phyloP scores from a whole-genome alignment of 2,329 filamentous ascomycete genomes.

The Ophiostoma pallidulum region DNA sequence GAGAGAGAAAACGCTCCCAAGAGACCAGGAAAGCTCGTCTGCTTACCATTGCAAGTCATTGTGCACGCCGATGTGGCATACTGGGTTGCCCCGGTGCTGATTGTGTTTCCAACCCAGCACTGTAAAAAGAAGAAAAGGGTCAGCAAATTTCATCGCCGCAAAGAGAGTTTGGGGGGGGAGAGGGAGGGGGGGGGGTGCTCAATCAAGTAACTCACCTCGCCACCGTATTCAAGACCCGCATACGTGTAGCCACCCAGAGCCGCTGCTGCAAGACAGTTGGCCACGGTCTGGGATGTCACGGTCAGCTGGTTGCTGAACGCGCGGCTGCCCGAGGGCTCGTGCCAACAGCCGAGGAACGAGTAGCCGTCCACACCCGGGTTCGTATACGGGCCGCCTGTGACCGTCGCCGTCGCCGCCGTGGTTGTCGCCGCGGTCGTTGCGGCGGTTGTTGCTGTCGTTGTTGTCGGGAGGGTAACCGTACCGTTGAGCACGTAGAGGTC shows the following conservation, averaged over 20 bases:
- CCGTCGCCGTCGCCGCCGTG: too few species aligned
- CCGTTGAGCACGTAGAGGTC: constrained; percentile 17
- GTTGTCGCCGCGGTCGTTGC: background rate
- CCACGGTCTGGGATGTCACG: constrained; percentile 17
- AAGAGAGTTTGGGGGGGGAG: too few species aligned
- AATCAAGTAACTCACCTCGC: constrained; percentile 25
- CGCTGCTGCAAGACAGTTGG: constrained; percentile 2
- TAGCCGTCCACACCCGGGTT: constrained; percentile 27
- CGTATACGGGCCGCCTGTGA: constrained; percentile 22
- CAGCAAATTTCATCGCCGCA: too few species aligned
- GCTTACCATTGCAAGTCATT: constrained; percentile 20
- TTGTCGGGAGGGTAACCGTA: constrained; percentile 2
- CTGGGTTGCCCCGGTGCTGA: constrained; percentile 17
- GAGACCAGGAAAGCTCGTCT: too few species aligned
- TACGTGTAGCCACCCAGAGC: constrained; percentile 23
- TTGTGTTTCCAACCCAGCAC: constrained; percentile 16
- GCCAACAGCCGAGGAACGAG: constrained; percentile 27
- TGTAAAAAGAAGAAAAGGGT: too few species aligned
- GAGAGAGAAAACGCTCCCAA: too few species aligned
- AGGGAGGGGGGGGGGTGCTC: too few species aligned
- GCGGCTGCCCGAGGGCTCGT: constrained; percentile 17
- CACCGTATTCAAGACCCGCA: constrained; percentile 43
- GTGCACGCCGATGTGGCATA: constrained; percentile 21
- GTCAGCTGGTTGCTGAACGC: constrained; percentile 15
- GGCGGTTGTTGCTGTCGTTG: background rate